A percentile compares a stretch with the other conserved stretches of the same genome.
phyloP scores from a whole-genome alignment of 2,329 filamentous ascomycete species.

The Apiospora malaysiana region DNA sequence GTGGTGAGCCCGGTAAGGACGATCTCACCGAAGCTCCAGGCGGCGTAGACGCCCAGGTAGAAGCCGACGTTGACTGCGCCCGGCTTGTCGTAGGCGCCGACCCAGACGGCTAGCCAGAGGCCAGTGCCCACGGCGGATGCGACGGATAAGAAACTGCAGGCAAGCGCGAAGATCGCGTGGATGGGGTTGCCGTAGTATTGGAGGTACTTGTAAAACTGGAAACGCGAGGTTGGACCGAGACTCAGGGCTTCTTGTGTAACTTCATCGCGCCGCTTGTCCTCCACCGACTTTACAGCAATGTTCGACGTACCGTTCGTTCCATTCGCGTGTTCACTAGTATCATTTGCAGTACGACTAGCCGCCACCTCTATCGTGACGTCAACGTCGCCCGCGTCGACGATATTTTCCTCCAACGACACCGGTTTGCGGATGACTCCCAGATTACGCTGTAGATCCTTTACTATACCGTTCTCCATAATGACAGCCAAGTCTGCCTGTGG shows the following conservation, averaged over 20 bases:
- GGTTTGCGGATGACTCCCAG: slow-evolving; percentile 52
- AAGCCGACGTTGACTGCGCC: slow-evolving; percentile 52
- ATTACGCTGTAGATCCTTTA: slow-evolving; percentile 50
- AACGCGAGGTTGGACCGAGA: slow-evolving; percentile 51
- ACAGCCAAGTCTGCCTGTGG: slow-evolving; percentile 56
- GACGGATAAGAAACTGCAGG: slow-evolving; percentile 48
- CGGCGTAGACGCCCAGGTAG: slow-evolving; percentile 60
- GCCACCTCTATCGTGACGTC: slow-evolving; percentile 37
- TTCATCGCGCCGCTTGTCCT: slow-evolving; percentile 46
- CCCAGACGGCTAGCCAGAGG: slow-evolving; percentile 60
- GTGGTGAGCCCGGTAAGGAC: slow-evolving; percentile 49
- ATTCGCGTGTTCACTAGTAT: slow-evolving; percentile 27
- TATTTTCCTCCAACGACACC: slow-evolving; percentile 48
- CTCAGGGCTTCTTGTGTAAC: slow-evolving; percentile 55
- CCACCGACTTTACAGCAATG: slow-evolving; percentile 39
- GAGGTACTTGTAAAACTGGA: slow-evolving; percentile 58
- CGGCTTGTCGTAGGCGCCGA: slow-evolving; percentile 54
- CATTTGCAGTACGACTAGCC: slow-evolving; percentile 29
- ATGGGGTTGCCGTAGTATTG: slow-evolving; percentile 53
- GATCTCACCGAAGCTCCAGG: slow-evolving; percentile 50
- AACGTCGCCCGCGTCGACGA: slow-evolving; percentile 42
- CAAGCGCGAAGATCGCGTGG: slow-evolving; percentile 48
- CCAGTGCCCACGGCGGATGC: slow-evolving; percentile 49
- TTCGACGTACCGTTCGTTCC: slow-evolving; percentile 30
- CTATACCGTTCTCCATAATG: slow-evolving; percentile 51